A percentile compares a stretch with the other conserved stretches of the same genome.
These are phyloP conservation scores for Orbilia blumenaviensis DNA, from an alignment of 2,329 filamentous ascomycete species.

Conservation along the genomic window DNA sequence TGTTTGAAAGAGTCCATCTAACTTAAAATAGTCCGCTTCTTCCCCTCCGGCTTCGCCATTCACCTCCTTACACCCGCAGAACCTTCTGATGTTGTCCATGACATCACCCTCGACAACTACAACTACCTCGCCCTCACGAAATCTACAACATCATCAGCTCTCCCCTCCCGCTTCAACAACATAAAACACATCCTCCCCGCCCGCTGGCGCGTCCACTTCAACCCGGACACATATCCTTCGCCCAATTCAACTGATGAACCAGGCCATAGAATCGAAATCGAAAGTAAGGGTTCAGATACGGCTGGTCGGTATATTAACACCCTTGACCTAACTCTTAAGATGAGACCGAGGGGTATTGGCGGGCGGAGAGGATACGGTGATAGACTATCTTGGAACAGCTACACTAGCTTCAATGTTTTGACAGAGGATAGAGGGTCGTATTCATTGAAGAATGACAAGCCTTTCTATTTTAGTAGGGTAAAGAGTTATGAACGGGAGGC, in stretches of 20 bases:
- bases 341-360: conserved; percentile 63
- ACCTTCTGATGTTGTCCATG: conserved; percentile 85
- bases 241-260: conserved; percentile 57
- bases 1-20: background rate
- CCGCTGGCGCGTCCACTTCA: conserved; percentile 71
- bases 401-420: conserved; percentile 87
- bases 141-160: conserved; percentile 60
- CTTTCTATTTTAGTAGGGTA: conserved; percentile 74
- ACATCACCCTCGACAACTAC: conserved; percentile 70
- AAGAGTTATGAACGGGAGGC: conserved; percentile 68
- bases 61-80: conserved; percentile 82
- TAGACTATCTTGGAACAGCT: conserved; percentile 86
- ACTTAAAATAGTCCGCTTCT: conserved; percentile 73
- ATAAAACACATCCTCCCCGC: conserved; percentile 67
- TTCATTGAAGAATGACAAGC: conserved; percentile 70
- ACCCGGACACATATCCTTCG: conserved; percentile 60
- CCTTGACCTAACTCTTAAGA: conserved; percentile 78
- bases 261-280: conserved; percentile 72
- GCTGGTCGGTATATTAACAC: conserved; percentile 79
- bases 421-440: conserved; percentile 94
- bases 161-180: conserved; percentile 55
- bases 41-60: conserved; percentile 84
- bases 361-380: conserved; percentile 72
- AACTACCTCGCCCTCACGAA: conserved; percentile 68
- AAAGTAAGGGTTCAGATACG: conserved; percentile 75